Percentiles rank a stretch among this genome's conserved stretches.
phyloP scores from a whole-genome alignment of 192 early-diverging fungal genomes.

The Obelidium mucronatum region DNA sequence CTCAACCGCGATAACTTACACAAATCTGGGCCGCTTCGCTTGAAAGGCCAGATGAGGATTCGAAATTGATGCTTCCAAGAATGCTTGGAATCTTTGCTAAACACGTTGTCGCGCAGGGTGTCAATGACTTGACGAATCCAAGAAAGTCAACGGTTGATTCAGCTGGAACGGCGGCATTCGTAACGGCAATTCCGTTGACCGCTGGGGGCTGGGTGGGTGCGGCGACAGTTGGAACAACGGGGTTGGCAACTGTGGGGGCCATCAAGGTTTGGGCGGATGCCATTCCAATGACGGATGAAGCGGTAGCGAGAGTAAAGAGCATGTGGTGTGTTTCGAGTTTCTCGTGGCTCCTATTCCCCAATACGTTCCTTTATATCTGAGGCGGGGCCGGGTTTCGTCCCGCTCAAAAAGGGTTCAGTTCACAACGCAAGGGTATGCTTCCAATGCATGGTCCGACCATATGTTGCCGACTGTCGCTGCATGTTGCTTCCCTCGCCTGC shows the following conservation, averaged over 20 bases:
- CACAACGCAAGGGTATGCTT: too few relatives aligned
- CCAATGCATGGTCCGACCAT: too few relatives aligned
- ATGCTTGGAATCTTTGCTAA: neutral
- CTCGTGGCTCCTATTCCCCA: neutral
- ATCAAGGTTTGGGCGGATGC: neutral
- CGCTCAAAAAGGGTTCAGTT: too few relatives aligned
- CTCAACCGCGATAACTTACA: conserved; percentile 32
- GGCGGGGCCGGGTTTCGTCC: neutral
- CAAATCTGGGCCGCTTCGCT: conserved; percentile 10
- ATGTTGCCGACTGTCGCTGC: too few relatives aligned
- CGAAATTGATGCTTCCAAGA: neutral
- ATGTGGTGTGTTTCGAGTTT: too few relatives aligned
- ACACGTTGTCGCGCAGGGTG: conserved; percentile 25
- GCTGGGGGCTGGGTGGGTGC: neutral
- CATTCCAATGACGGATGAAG: neutral
- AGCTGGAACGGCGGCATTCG: neutral
- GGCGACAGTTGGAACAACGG: neutral
- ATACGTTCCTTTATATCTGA: neutral
- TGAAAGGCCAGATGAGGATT: neutral
- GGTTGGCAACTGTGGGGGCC: neutral
- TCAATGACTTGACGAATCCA: conserved; percentile 8
- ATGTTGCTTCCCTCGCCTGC: too few relatives aligned
- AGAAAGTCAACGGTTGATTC: neutral
- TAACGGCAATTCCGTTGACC: neutral
- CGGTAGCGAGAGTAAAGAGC: neutral